Evolutionary conservation across 2,329 filamentous ascomycete genomes (phyloP).

Genomic region (Alternaria sp.): DNA sequence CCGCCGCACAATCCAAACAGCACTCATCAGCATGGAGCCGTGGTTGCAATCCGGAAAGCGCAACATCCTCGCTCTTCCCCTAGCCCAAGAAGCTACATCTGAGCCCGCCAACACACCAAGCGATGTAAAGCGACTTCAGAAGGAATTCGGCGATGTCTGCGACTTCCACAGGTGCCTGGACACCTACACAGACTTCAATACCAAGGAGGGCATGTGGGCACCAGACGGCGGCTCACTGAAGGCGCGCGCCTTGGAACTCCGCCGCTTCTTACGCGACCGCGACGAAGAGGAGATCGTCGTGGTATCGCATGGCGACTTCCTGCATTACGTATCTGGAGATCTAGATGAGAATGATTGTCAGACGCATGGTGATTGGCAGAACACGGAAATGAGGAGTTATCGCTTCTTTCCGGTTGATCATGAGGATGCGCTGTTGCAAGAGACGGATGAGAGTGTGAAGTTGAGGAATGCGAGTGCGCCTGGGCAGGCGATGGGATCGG

Average conservation of each 20-base stretch:
- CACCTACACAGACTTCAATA: slow-evolving; percentile 3
- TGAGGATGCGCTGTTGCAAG: slow-evolving; percentile 8
- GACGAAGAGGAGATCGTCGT: slow-evolving; percentile 52
- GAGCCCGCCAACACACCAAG: slow-evolving; percentile 17
- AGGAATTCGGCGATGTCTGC: slow-evolving; percentile 3
- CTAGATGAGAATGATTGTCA: not conserved
- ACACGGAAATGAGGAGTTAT: slow-evolving; percentile 9
- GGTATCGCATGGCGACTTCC: slow-evolving; percentile 79
- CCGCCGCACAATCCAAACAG: slow-evolving; percentile 79
- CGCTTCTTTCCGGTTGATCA: slow-evolving; percentile 1
- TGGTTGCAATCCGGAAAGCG: slow-evolving; percentile 1
- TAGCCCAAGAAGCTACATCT: slow-evolving; percentile 12
- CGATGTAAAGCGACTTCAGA: not conserved
- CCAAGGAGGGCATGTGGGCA: slow-evolving; percentile 5
- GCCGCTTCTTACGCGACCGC: slow-evolving; percentile 4
- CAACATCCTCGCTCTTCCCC: slow-evolving; percentile 12
- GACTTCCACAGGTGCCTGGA: slow-evolving; percentile 7
- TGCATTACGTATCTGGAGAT: slow-evolving; percentile 84
- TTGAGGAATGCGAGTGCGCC: slow-evolving; percentile 6
- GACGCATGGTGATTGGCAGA: not conserved
- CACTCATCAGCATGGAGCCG: slow-evolving; percentile 69
- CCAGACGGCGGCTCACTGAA: not conserved
- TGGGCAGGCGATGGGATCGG: slow-evolving; percentile 2
- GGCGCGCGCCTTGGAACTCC: slow-evolving; percentile 6
- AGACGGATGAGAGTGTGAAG: slow-evolving; percentile 9